Evolutionary conservation across 352 stramenopile species (phyloP).

Genomic region (Chrysophaeum taylorii): DNA sequence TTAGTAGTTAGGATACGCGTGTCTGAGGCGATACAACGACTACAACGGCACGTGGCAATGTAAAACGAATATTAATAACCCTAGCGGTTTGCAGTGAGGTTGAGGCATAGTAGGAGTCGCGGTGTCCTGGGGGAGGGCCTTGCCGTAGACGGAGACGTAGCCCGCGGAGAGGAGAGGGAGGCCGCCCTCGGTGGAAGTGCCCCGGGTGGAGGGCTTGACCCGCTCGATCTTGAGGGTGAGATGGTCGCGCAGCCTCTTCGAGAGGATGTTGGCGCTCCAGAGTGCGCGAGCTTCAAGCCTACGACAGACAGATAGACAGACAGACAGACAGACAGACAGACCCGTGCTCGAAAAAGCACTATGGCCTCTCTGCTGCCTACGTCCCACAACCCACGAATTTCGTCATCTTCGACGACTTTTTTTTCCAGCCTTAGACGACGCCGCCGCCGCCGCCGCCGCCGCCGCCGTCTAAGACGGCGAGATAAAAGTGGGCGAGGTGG

Average conservation of each 20-base stretch:
- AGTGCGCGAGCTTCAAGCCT: constrained; percentile 36
- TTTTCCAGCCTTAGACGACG: too few species aligned
- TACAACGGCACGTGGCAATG: too few species aligned
- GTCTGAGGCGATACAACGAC: too few species aligned
- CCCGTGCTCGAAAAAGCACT: constrained; percentile 59
- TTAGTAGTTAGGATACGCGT: too few species aligned
- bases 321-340: constrained; percentile 61
- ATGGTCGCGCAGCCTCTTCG: constrained; percentile 76
- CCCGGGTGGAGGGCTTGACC: constrained; percentile 78
- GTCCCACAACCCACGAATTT: constrained; percentile 66
- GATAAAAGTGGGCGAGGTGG: too few species aligned
- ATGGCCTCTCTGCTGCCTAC: constrained; percentile 37
- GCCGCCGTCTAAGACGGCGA: too few species aligned
- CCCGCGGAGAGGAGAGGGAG: constrained; percentile 24
- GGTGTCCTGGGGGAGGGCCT: constrained; percentile 67
- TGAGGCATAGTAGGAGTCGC: constrained; percentile 58
- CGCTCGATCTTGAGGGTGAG: constrained; percentile 99
- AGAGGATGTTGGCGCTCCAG: constrained; percentile 39
- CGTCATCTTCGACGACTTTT: constrained; percentile 62
- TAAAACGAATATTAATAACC: too few species aligned
- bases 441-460: too few species aligned
- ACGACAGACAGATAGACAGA: too few species aligned
- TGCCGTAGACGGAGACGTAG: constrained; percentile 62
- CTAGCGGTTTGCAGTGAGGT: constrained; percentile 43
- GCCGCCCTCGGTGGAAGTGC: constrained; percentile 33